Conservation (phyloP, 352 stramenopile species). For the Globisporangium echinulatum region DNA sequence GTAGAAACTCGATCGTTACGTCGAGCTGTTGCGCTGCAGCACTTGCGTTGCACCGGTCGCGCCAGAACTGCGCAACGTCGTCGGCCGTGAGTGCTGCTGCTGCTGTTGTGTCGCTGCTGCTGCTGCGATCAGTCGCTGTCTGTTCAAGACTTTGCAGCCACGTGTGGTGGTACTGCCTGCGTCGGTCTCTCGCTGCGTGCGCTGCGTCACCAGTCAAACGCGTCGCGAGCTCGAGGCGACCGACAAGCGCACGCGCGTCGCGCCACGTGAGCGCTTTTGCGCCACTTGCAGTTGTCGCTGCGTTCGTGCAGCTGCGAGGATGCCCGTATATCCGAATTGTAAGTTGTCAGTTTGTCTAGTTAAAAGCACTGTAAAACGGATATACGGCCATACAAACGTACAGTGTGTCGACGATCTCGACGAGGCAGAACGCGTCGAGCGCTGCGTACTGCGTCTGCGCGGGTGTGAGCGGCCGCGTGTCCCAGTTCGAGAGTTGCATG, state of each 20-base stretch:
- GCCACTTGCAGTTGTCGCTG: neutral
- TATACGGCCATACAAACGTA: slow-evolving; percentile 13
- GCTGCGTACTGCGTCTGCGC: slow-evolving; percentile 52
- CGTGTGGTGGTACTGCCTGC: slow-evolving; percentile 20
- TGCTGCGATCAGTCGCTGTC: slow-evolving; percentile 1
- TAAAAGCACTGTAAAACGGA: no score
- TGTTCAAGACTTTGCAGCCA: neutral
- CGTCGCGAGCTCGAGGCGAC: slow-evolving; percentile 20
- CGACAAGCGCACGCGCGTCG: slow-evolving; percentile 13
- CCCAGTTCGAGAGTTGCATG: slow-evolving; percentile 73
- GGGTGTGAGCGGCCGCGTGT: slow-evolving; percentile 42
- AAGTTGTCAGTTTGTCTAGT: no score
- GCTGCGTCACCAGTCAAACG: slow-evolving; percentile 20
- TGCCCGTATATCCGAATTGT: no score
- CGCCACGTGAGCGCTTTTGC: slow-evolving; percentile 2
- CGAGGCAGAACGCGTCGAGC: slow-evolving; percentile 54
- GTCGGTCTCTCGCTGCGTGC: slow-evolving; percentile 18
- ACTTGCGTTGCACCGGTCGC: neutral
- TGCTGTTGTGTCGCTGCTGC: neutral
- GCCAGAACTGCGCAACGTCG: slow-evolving; percentile 10
- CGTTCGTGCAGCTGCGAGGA: no score
- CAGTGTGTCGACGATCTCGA: slow-evolving; percentile 54
- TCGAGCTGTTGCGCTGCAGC: slow-evolving; percentile 3
- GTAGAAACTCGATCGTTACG: slow-evolving; percentile 24
- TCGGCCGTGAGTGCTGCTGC: neutral